Evolutionary conservation across 2,329 filamentous ascomycete genomes (phyloP).

Genomic region (Nannizziopsis barbatae): DNA sequence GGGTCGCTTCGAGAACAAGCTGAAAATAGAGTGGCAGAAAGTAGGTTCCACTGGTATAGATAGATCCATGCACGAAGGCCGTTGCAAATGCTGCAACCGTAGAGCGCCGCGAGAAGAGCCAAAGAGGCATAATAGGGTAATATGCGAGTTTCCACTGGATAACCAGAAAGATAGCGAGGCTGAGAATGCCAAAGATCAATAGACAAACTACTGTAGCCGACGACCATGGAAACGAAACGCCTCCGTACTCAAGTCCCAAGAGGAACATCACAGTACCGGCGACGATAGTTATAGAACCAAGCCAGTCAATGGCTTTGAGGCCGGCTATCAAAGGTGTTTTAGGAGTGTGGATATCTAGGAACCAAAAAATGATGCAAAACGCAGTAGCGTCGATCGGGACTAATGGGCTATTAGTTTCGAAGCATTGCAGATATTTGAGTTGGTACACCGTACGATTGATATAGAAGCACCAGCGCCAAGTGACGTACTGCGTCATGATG

Average conservation of each 20-base stretch:
- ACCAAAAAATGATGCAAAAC: conserved; percentile 47
- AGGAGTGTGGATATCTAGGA: conserved; percentile 51
- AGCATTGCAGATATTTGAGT: background rate
- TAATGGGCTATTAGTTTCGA: conserved; percentile 14
- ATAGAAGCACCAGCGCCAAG: conserved; percentile 52
- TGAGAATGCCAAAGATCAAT: conserved; percentile 58
- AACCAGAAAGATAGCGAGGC: conserved; percentile 55
- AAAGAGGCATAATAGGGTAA: conserved; percentile 67
- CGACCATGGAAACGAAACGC: conserved; percentile 61
- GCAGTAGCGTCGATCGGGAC: conserved; percentile 47
- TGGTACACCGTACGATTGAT: conserved; percentile 42
- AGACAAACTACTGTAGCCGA: conserved; percentile 66
- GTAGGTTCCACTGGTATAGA: conserved; percentile 68
- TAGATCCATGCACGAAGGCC: conserved; percentile 62
- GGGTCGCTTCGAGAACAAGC: conserved; percentile 55
- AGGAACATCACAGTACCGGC: conserved; percentile 77
- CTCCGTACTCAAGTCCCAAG: conserved; percentile 75
- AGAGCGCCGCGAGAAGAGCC: conserved; percentile 54
- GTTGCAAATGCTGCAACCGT: conserved; percentile 56
- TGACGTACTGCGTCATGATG: conserved; percentile 40
- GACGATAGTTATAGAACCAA: conserved; percentile 45
- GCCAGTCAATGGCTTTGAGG: conserved; percentile 52
- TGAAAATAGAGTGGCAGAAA: conserved; percentile 82
- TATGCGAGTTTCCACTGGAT: conserved; percentile 58
- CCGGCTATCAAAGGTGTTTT: conserved; percentile 48